phyloP scores from a whole-genome alignment of 148 eudicot species.

The Silene latifolia region DNA sequence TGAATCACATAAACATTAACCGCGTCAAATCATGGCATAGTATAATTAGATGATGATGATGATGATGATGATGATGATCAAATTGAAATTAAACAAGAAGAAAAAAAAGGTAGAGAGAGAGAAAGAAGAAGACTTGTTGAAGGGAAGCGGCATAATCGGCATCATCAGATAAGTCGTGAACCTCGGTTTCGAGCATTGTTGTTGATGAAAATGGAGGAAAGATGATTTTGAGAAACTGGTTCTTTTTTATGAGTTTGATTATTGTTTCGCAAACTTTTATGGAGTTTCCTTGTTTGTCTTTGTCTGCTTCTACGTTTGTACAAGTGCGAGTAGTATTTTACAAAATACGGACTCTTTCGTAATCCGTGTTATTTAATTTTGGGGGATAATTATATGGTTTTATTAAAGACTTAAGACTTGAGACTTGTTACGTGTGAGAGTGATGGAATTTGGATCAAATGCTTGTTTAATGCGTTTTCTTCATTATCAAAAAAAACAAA shows the following conservation, averaged over 20 bases:
- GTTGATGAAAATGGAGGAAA: slow-evolving; percentile 8
- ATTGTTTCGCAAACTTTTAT: slow-evolving; percentile 12
- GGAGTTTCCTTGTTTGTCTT: neutral
- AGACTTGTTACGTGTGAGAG: no score
- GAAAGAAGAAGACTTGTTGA: slow-evolving; percentile 34
- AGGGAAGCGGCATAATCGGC: slow-evolving; percentile 56
- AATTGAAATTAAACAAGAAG: no score
- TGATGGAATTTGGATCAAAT: no score
- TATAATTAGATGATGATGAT: neutral
- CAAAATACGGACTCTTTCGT: no score
- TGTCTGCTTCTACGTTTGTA: neutral
- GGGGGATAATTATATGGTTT: no score
- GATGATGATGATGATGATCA: neutral
- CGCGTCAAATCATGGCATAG: neutral
- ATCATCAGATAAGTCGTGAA: slow-evolving; percentile 46
- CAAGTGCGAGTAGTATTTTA: no score
- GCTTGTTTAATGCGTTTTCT: no score
- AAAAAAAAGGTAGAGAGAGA: neutral
- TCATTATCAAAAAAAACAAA: no score
- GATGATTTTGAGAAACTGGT: neutral
- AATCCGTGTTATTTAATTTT: no score
- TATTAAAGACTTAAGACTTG: no score
- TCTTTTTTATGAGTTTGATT: neutral
- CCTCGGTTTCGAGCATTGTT: slow-evolving; percentile 40
- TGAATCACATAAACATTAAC: no score